These are phyloP conservation scores for Pseudogymnoascus sp. DNA, from an alignment of 2,329 filamentous ascomycete genomes.

Conservation along the genomic window DNA sequence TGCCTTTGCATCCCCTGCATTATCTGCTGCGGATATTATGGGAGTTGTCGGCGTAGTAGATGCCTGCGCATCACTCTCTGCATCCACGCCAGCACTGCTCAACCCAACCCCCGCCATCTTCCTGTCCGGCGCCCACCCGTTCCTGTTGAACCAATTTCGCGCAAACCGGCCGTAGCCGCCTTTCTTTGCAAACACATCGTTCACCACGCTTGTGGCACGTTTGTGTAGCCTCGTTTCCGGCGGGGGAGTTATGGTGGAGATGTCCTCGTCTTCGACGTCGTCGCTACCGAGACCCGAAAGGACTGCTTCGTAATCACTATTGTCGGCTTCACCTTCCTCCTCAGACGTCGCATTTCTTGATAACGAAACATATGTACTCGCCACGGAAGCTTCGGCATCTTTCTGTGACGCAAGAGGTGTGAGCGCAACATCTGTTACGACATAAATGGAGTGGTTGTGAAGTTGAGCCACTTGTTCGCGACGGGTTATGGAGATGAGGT, in stretches of 20 bases:
- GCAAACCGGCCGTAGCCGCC: conserved; percentile 86
- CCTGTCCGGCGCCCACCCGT: conserved; percentile 60
- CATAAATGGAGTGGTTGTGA: conserved; percentile 72
- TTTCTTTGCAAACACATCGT: conserved; percentile 77
- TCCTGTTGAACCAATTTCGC: conserved; percentile 81
- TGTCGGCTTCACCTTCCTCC: conserved; percentile 31
- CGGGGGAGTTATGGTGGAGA: conserved; percentile 4
- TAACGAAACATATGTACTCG: conserved; percentile 44
- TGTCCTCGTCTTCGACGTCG: conserved; percentile 36
- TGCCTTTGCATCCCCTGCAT: background rate
- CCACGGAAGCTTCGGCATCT: conserved; percentile 67
- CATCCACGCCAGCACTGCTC: background rate
- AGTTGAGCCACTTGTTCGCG: conserved; percentile 86
- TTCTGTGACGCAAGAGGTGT: conserved; percentile 72
- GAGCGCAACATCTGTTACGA: conserved; percentile 81
- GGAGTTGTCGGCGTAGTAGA: background rate
- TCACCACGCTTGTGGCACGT: conserved; percentile 57
- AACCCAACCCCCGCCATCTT: background rate
- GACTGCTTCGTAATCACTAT: conserved; percentile 39
- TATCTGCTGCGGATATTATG: background rate
- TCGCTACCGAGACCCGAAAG: conserved; percentile 27
- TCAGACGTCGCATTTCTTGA: conserved; percentile 17
- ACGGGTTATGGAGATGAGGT: conserved; percentile 77
- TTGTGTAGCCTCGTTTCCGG: conserved; percentile 14
- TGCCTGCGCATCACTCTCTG: conserved; percentile 1